Evolutionary conservation across 139 green algal genomes (phyloP).

Genomic region (Chlamydomonas schloesseri): DNA sequence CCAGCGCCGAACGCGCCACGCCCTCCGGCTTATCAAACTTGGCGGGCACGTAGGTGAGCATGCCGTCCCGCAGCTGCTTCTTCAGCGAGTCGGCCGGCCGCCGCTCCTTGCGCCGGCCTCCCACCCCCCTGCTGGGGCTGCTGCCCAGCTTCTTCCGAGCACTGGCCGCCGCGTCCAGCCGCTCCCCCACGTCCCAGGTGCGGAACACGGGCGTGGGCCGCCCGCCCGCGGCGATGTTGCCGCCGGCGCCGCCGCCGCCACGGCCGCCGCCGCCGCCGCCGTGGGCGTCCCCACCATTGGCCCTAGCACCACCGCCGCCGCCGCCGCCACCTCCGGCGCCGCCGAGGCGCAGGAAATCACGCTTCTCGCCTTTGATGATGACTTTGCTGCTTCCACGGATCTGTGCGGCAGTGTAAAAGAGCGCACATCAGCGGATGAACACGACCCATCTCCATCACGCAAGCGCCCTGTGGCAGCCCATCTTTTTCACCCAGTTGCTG

Average conservation of each 20-base stretch:
- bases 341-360: neutral
- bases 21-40: neutral
- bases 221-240: no score
- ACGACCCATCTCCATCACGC: no score
- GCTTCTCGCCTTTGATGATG: neutral
- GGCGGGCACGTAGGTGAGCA: slow-evolving; percentile 29
- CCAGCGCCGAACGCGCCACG: slow-evolving; percentile 3
- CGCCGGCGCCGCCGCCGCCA: neutral
- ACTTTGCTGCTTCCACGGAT: neutral
- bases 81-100: neutral
- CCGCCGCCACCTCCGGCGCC: neutral
- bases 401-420: no score
- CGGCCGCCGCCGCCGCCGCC: neutral
- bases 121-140: no score
- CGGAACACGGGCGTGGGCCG: neutral
- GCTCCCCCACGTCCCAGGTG: neutral
- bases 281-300: neutral
- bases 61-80: slow-evolving; percentile 22
- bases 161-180: neutral
- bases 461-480: no score
- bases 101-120: neutral
- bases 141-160: neutral
- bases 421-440: no score
- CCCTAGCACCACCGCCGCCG: neutral
- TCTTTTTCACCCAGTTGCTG: no score